Percentiles rank a stretch among this genome's conserved stretches.
Evolutionary conservation across 78 protist species (phyloP).

Genomic region (Emiliania huxleyi): DNA sequence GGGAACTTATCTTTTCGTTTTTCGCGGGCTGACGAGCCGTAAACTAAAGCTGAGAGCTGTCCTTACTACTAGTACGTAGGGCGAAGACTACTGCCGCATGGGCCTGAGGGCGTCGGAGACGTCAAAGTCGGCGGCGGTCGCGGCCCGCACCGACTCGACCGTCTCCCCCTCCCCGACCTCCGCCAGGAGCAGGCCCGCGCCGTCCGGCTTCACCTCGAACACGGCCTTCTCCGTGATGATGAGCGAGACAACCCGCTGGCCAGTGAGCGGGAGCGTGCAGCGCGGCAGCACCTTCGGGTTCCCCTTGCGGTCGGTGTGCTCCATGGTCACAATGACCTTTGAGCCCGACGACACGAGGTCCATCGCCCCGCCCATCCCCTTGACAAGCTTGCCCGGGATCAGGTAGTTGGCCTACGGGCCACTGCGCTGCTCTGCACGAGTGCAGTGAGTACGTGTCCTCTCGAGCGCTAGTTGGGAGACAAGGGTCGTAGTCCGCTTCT

Average conservation of each 20-base stretch:
- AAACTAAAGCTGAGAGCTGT: too few species aligned
- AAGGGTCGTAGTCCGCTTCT: too few species aligned
- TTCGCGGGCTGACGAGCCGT: too few species aligned
- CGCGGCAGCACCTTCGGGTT: slow-evolving; percentile 75
- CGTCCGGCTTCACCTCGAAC: slow-evolving; percentile 42
- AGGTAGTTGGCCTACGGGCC: slow-evolving; percentile 99
- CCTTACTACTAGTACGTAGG: too few species aligned
- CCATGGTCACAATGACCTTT: slow-evolving; percentile 92
- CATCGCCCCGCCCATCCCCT: slow-evolving; percentile 97
- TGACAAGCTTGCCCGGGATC: slow-evolving; percentile 93
- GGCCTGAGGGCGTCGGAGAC: slow-evolving; percentile 1
- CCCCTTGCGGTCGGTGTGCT: slow-evolving; percentile 84
- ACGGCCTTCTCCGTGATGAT: slow-evolving; percentile 88
- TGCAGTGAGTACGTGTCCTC: too few species aligned
- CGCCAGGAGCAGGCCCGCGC: slow-evolving; percentile 37
- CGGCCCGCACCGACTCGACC: slow-evolving; percentile 50
- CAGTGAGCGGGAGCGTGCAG: slow-evolving; percentile 92
- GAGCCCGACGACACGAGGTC: slow-evolving; percentile 85
- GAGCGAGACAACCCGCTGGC: slow-evolving; percentile 72
- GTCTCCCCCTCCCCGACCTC: slow-evolving; percentile 65
- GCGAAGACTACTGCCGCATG: too few species aligned
- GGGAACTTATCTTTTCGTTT: too few species aligned
- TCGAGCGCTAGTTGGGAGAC: too few species aligned
- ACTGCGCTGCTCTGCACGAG: too few species aligned
- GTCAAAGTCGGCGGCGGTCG: slow-evolving; percentile 35